Evolutionary conservation across 345 rosid species (phyloP).

Genomic region (Laguncularia racemosa): DNA sequence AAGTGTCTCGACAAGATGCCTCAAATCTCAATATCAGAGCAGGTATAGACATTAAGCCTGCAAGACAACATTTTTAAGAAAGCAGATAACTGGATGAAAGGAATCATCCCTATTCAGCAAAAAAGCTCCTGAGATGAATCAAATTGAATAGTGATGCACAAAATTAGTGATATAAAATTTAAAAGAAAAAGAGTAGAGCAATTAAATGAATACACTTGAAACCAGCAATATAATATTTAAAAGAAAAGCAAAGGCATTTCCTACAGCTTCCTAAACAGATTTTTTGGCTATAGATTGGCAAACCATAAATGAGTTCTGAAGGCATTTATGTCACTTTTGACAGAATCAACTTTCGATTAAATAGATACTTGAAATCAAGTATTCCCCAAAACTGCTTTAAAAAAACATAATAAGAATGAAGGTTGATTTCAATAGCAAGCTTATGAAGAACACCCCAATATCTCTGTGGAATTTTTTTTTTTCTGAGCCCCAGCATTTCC

Average conservation of each 20-base stretch:
- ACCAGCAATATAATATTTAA: neutral
- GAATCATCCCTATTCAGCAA: neutral
- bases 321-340: no score
- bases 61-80: constrained; percentile 10
- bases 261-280: no score
- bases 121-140: neutral
- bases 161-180: no score
- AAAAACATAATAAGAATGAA: no score
- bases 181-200: no score
- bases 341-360: no score
- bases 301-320: no score
- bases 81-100: neutral
- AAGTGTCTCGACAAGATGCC: constrained; percentile 66
- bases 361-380: no score
- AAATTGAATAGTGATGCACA: neutral
- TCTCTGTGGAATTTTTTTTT: neutral
- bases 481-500: no score
- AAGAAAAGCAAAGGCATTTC: neutral
- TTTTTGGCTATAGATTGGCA: no score
- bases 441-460: neutral
- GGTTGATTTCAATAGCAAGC: neutral
- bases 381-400: no score
- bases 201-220: no score
- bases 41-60: constrained; percentile 84
- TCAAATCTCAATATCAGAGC: constrained; percentile 82